Base-by-base conservation (phyloP, 305 asterid species). In the Salvia sclarea region DNA sequence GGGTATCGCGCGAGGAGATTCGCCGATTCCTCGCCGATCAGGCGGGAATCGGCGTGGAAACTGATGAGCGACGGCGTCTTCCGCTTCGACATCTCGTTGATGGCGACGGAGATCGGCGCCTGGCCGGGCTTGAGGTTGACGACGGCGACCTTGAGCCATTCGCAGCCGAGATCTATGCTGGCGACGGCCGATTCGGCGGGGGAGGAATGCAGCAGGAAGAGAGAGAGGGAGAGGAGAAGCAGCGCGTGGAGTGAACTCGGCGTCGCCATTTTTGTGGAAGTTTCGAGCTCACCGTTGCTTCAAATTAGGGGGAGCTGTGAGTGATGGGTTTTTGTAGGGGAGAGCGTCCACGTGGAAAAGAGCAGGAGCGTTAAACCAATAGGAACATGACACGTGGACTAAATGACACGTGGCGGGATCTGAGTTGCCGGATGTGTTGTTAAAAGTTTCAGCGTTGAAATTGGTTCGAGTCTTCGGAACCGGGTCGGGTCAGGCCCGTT, bases 91-190 rank as follows among this genome's bases (percentile, higher is more conserved):
- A 94, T 94, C 67, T 94, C 99, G 78, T 94, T 94, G 41, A 94
- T 91, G 68, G 96, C 99, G 80, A 94, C 75, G 2, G 99, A 76
- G 67, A 94, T 94, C 79, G 99, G 99, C 0, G 95, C 72, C 73
- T 89, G 98, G 12, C 96, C 96, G 5, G 98, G 99, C 70, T 94
- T 94, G 44, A 91, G 90, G 77, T 91, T 91, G 56, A 94, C 99
- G 31, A 91, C 95, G 74, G 98, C 97, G 56, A 94, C 93, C 73
- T 94, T 94, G 63, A 94, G 44, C 87, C 88, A 94, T 84, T 94
- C 99, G 4, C 98, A 91, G 61, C 99, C 99, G 72, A 94, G 98
- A 91, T 94, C 99, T 87, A 94, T 83, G 79, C 98, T 91, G 10
- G 91, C 90, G 8, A 94, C 99, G 4, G 99, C 98, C 57, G 99